Base-by-base conservation (phyloP, 768 basidiomycete species). In the Astraeus odoratus region DNA sequence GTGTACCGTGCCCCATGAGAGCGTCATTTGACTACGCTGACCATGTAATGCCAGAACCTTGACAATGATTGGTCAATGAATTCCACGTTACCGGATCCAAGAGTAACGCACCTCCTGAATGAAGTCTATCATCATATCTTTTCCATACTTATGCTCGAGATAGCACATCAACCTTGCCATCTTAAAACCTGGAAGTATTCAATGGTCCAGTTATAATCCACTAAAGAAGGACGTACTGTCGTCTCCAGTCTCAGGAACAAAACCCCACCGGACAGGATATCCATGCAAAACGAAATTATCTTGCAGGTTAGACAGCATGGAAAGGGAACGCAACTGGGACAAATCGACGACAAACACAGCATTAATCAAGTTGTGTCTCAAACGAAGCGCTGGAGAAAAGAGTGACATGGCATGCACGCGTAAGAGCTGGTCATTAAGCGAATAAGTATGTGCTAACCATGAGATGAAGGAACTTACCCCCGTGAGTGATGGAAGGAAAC, bases 281-380 rank as follows among this genome's bases (percentile, higher is more conserved):
- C 73, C 75, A 26, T 89, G 73, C 23, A 76, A 67, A 42, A 98
- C 80, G 59, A 95, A 80, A 46, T 71, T 77, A 13, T 75, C 71
- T 37, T 96, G 72, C 1, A 83, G 65, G 1, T 74, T 75, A 2
- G 72, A 68, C 39, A 97, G 67, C 57, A 89, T 80, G 8, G 76
- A 69, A 7, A 93, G 53, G 30, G 74, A 75, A 4, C 69, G 63
- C 0, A 73, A 66, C 33, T 77, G 74, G 7, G 90, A 81, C 1
- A 98, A 72, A 59, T 98, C 94, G 26, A 95, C 68, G 3, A 81
- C 74, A 4, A 95, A 71, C 41, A 98, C 70, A 51, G 87, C 67
- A 56, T 98, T 97, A 70, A 81, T 84, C 33, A 96, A 52, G 58
- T 99, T 98, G 39, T 74, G 72, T 42, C 74, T 78, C 58, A 94